These are phyloP conservation scores for Nakazawaea holstii DNA, from an alignment of 805 yeast species.

Conservation along the genomic window DNA sequence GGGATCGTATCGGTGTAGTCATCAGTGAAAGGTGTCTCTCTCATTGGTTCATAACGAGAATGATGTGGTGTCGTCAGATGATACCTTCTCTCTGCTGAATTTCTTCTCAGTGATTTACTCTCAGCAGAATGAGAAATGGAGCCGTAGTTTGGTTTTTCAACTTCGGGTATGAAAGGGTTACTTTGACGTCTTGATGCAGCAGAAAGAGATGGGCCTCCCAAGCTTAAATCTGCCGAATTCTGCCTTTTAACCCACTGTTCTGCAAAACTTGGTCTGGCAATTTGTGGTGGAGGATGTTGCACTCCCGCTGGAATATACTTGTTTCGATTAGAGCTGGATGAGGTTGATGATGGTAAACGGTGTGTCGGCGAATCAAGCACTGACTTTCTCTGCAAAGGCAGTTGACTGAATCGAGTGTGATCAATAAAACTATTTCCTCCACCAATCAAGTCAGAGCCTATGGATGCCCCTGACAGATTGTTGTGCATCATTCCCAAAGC, in stretches of 20 bases:
- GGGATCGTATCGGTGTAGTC: constrained; percentile 7
- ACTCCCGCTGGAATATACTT: constrained; percentile 1
- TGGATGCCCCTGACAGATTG: constrained; percentile 17
- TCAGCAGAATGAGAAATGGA: neutral
- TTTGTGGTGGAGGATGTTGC: constrained; percentile 3
- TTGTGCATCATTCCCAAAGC: constrained; percentile 23
- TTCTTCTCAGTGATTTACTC: neutral
- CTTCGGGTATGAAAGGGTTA: constrained; percentile 2
- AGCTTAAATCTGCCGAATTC: neutral
- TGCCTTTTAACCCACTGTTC: constrained; percentile 23
- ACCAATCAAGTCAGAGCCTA: constrained; percentile 9
- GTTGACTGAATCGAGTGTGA: constrained; percentile 15
- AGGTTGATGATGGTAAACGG: neutral
- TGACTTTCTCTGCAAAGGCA: neutral
- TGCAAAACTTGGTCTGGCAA: constrained; percentile 19
- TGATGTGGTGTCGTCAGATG: constrained; percentile 5
- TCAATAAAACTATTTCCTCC: constrained; percentile 17
- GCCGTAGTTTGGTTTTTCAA: neutral
- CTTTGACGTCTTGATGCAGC: neutral
- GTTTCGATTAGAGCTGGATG: neutral
- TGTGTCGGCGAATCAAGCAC: constrained; percentile 9
- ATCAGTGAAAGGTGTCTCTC: constrained; percentile 4
- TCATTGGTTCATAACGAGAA: neutral
- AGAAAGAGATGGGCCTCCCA: neutral
- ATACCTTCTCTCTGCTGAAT: constrained; percentile 2